A percentile compares a stretch with the other conserved stretches of the same genome.
phyloP scores from a whole-genome alignment of 2,329 filamentous ascomycete species.

The Fonsecaea erecta region DNA sequence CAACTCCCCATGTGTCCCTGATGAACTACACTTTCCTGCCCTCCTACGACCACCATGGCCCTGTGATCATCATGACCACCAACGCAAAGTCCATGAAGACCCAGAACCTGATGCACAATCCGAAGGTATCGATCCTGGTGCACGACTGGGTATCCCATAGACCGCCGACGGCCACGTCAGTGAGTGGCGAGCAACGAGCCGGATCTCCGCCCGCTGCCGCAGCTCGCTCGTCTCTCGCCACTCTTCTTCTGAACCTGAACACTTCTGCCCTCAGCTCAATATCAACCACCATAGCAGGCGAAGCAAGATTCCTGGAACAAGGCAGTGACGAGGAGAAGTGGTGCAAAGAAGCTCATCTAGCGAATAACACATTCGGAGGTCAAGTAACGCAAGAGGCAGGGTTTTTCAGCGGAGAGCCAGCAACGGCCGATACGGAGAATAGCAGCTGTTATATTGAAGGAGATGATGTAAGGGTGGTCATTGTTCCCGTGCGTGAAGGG shows the following conservation, averaged over 20 bases:
- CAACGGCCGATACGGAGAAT: constrained; percentile 40
- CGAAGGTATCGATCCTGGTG: constrained; percentile 88
- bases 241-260: constrained; percentile 87
- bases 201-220: constrained; percentile 67
- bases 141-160: constrained; percentile 98
- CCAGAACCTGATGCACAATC: constrained; percentile 80
- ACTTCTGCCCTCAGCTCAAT: constrained; percentile 85
- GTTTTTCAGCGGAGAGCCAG: constrained; percentile 47
- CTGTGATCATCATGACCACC: constrained; percentile 95
- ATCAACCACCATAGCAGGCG: constrained; percentile 91
- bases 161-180: constrained; percentile 68
- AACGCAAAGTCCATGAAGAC: constrained; percentile 73
- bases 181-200: constrained; percentile 55
- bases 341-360: constrained; percentile 81
- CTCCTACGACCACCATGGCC: constrained; percentile 45
- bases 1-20: constrained; percentile 89
- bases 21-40: constrained; percentile 99
- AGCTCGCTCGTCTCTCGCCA: constrained; percentile 74
- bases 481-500: constrained; percentile 82
- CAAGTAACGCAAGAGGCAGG: constrained; percentile 54
- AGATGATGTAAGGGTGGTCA: constrained; percentile 83
- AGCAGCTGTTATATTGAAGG: constrained; percentile 72
- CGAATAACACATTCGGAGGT: constrained; percentile 84
- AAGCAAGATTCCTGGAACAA: constrained; percentile 71
- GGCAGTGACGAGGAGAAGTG: constrained; percentile 83